Percentiles rank a stretch among this genome's conserved stretches.
phyloP scores from a whole-genome alignment of 495 filamentous ascomycete species.

The Tuber calosporum region DNA sequence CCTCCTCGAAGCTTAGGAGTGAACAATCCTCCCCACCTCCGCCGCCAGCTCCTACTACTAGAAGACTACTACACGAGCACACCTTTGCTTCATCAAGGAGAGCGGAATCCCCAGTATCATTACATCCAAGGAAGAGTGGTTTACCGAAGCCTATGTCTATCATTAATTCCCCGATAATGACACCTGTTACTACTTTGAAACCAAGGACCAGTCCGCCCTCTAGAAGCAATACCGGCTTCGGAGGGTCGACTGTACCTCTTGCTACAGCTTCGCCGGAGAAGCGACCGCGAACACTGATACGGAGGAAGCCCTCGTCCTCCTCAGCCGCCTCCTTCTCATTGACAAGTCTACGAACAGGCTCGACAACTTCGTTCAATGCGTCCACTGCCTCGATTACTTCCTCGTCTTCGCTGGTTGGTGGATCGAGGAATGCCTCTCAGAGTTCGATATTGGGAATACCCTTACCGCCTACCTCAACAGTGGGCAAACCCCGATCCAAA shows the following conservation, averaged over 20 bases:
- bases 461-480: conserved; percentile 32
- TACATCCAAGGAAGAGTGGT: conserved; percentile 28
- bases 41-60: conserved; percentile 4
- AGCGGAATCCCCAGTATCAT: conserved; percentile 12
- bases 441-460: conserved; percentile 37
- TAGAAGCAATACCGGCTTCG: neutral
- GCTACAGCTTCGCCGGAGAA: conserved; percentile 26
- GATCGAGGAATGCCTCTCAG: conserved; percentile 36
- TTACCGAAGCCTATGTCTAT: conserved; percentile 29
- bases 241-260: conserved; percentile 21
- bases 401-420: conserved; percentile 29
- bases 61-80: conserved; percentile 12
- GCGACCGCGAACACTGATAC: conserved; percentile 29
- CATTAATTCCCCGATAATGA: conserved; percentile 29
- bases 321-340: conserved; percentile 36
- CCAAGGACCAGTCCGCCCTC: conserved; percentile 30
- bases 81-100: conserved; percentile 25
- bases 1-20: conserved; percentile 26
- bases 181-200: conserved; percentile 32
- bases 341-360: conserved; percentile 29
- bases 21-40: conserved; percentile 19
- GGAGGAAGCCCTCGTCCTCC: conserved; percentile 28
- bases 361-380: conserved; percentile 34
- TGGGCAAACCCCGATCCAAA: conserved; percentile 18
- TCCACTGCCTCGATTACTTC: conserved; percentile 36